Conservation (phyloP, 345 rosid species). For the Cochlearia excelsa region DNA sequence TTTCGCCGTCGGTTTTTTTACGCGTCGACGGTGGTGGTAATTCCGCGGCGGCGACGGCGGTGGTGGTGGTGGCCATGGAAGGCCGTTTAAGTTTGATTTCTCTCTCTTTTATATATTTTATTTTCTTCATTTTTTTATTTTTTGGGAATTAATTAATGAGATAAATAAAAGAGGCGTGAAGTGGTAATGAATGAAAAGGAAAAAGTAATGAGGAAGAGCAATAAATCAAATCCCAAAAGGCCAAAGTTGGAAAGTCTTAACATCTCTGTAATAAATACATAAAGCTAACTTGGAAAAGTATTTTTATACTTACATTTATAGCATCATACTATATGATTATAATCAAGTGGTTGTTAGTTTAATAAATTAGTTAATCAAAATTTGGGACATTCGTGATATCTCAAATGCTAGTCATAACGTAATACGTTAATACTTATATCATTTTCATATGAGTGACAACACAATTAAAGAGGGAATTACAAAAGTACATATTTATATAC, state of each 20-base stretch:
- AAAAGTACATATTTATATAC: too few relatives aligned
- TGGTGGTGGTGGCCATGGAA: constrained; percentile 12
- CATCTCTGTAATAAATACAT: constrained; percentile 32
- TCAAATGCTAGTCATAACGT: too few relatives aligned
- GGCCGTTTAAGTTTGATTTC: constrained; percentile 14
- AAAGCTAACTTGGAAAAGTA: constrained; percentile 14
- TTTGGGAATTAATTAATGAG: constrained; percentile 9
- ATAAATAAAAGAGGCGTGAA: constrained; percentile 22
- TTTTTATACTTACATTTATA: constrained; percentile 3
- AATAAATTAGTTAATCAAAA: too few relatives aligned
- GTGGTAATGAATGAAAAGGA: constrained; percentile 25
- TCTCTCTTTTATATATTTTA: background rate
- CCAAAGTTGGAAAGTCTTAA: constrained; percentile 34
- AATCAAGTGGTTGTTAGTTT: background rate
- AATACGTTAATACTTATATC: too few relatives aligned
- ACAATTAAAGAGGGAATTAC: too few relatives aligned
- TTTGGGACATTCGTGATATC: too few relatives aligned
- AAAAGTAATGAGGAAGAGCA: constrained; percentile 11
- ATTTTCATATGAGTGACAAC: too few relatives aligned
- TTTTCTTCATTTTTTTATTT: background rate
- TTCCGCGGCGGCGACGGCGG: background rate
- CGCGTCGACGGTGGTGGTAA: constrained; percentile 24
- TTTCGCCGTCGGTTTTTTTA: background rate
- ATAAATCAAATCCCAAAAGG: constrained; percentile 34
- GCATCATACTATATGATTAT: constrained; percentile 10